These are phyloP conservation scores for Cynanchum wilfordii DNA, from an alignment of 257 asterid genomes.

Conservation along the genomic window DNA sequence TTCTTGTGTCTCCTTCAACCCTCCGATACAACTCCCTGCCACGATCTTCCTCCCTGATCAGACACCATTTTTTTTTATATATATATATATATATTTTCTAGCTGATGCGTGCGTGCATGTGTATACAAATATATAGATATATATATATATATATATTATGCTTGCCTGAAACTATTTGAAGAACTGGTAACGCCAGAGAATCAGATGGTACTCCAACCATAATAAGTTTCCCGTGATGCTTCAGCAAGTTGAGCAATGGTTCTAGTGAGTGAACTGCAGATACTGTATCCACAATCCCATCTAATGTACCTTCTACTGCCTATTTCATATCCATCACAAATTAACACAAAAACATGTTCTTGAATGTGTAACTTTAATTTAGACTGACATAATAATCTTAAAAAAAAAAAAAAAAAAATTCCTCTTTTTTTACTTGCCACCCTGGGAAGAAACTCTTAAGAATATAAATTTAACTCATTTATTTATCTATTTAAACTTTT, in stretches of 20 bases:
- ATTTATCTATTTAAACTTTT: too few species aligned
- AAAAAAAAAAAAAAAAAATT: neutral
- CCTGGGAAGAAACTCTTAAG: too few species aligned
- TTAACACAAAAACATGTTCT: too few species aligned
- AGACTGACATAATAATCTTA: neutral
- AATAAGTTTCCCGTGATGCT: constrained; percentile 42
- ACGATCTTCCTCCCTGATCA: constrained; percentile 17
- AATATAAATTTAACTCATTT: too few species aligned
- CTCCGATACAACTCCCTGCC: constrained; percentile 17
- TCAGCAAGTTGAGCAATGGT: constrained; percentile 34
- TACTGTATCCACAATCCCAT: constrained; percentile 54
- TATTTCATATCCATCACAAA: neutral
- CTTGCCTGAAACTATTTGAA: constrained; percentile 40
- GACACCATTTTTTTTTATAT: too few species aligned
- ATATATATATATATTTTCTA: too few species aligned
- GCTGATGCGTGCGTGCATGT: constrained; percentile 5
- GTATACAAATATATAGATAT: constrained; percentile 21
- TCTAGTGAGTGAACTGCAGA: constrained; percentile 38
- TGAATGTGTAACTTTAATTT: too few species aligned
- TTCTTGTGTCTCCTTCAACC: constrained; percentile 22
- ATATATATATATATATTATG: neutral
- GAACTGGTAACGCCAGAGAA: constrained; percentile 24
- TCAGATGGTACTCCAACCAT: constrained; percentile 36
- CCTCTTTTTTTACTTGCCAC: too few species aligned
- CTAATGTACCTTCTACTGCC: constrained; percentile 20